These are phyloP conservation scores for Rauvolfia tetraphylla DNA, from an alignment of 257 asterid species.

Conservation along the genomic window DNA sequence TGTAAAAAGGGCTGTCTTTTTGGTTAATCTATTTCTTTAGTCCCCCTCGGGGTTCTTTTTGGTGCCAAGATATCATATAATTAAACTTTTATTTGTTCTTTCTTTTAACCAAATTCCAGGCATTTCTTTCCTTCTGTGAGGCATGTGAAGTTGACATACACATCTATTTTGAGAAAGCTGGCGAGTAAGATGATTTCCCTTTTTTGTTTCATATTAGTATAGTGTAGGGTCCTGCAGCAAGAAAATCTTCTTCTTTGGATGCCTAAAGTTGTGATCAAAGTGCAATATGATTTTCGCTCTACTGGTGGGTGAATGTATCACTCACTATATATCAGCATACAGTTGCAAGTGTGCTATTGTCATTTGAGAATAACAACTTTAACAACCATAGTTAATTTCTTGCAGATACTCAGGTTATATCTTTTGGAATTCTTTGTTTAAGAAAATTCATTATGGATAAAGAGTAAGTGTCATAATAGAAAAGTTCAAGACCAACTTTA, in stretches of 20 bases:
- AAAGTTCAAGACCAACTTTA: not conserved
- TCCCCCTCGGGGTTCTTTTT: not conserved
- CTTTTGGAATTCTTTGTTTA: not conserved
- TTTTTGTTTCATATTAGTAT: slow-evolving; percentile 11
- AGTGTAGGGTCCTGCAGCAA: not conserved
- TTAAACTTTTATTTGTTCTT: slow-evolving; percentile 6
- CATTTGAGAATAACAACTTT: not conserved
- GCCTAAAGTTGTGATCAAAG: not conserved
- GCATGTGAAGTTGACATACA: slow-evolving; percentile 96
- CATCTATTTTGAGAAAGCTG: slow-evolving; percentile 84
- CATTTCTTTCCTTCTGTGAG: slow-evolving; percentile 89
- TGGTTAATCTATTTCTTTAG: not conserved
- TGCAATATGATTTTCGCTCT: not conserved
- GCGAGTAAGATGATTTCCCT: slow-evolving; percentile 69
- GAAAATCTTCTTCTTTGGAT: not conserved
- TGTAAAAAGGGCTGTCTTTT: not conserved
- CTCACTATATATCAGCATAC: not conserved
- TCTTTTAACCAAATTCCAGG: slow-evolving; percentile 46
- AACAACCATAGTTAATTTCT: not conserved
- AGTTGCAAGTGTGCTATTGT: not conserved
- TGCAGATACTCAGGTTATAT: not conserved
- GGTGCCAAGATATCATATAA: not conserved
- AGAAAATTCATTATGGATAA: not conserved
- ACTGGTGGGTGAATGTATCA: not conserved
- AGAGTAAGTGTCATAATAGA: not conserved